Evolutionary conservation across 352 stramenopile species (phyloP).

Genomic region (Globisporangium heterothallicum): DNA sequence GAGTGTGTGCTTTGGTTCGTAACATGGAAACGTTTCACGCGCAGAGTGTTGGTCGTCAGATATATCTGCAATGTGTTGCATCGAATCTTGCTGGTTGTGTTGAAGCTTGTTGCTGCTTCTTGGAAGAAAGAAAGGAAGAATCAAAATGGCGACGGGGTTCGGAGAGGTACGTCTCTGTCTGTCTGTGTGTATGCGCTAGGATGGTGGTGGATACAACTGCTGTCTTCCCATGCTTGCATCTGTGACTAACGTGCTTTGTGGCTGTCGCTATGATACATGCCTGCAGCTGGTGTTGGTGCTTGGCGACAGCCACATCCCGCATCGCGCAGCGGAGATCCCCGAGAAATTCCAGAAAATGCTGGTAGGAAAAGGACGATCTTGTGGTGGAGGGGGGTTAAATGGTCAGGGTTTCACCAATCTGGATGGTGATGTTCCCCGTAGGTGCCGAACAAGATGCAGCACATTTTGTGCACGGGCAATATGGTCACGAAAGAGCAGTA

Average conservation of each 20-base stretch:
- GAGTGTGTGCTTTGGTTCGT: too few relatives aligned
- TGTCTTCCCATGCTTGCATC: too few relatives aligned
- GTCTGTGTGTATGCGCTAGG: neutral
- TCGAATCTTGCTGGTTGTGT: too few relatives aligned
- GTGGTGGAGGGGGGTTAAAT: too few relatives aligned
- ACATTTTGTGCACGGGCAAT: conserved; percentile 98
- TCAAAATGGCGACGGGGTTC: conserved; percentile 53
- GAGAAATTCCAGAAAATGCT: conserved; percentile 96
- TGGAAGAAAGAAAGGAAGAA: conserved; percentile 18
- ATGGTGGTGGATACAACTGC: too few relatives aligned
- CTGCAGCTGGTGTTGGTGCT: conserved; percentile 95
- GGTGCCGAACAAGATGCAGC: conserved; percentile 97
- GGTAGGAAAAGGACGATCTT: conserved; percentile 19
- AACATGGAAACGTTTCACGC: too few relatives aligned
- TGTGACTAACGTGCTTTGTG: neutral
- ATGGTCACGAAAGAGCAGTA: conserved; percentile 94
- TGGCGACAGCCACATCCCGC: conserved; percentile 96
- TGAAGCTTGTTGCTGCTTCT: too few relatives aligned
- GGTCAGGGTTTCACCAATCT: too few relatives aligned
- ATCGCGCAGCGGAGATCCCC: conserved; percentile 91
- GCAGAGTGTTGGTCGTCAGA: too few relatives aligned
- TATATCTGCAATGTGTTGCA: too few relatives aligned
- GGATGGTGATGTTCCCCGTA: conserved; percentile 27
- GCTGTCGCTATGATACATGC: neutral
- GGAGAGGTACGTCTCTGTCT: conserved; percentile 33